phyloP scores from a whole-genome alignment of 1,284 basidiomycete species.

The Neonothopanus nambi region DNA sequence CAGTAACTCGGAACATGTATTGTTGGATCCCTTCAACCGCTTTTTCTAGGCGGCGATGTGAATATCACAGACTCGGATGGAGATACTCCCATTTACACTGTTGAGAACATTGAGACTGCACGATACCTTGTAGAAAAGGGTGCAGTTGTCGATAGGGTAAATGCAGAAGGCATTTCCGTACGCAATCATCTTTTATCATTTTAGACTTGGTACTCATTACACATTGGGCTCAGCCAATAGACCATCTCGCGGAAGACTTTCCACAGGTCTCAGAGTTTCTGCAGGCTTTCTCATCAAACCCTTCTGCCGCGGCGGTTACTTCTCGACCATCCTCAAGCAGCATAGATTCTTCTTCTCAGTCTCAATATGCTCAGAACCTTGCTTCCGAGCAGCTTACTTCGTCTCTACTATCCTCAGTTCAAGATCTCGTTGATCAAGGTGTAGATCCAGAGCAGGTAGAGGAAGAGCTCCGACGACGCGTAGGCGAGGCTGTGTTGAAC shows the following conservation, averaged over 20 bases:
- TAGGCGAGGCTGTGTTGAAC: constrained; percentile 60
- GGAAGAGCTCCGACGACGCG: constrained; percentile 55
- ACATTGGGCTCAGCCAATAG: constrained; percentile 57
- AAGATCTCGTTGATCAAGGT: constrained; percentile 65
- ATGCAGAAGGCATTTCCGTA: constrained; percentile 78
- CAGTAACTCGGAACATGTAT: not conserved
- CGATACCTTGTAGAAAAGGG: constrained; percentile 79
- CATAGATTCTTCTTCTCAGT: constrained; percentile 36
- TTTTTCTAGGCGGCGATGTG: constrained; percentile 69
- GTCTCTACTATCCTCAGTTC: constrained; percentile 64
- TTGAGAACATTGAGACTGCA: constrained; percentile 80
- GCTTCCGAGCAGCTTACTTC: constrained; percentile 72
- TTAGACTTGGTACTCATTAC: constrained; percentile 2
- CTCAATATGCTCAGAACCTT: constrained; percentile 68
- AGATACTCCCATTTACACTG: constrained; percentile 91
- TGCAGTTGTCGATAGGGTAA: constrained; percentile 63
- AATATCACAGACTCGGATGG: constrained; percentile 86
- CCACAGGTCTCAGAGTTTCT: constrained; percentile 77
- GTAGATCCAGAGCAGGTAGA: constrained; percentile 65
- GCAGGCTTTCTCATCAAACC: constrained; percentile 35
- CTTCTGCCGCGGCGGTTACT: constrained; percentile 31
- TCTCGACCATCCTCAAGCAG: too few species aligned
- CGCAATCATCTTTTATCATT: constrained; percentile 23
- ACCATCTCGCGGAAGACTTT: constrained; percentile 76
- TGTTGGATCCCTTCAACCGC: constrained; percentile 8